Percentiles rank a stretch among this genome's conserved stretches.
These are phyloP conservation scores for Lanmaoa pseudosensibilis DNA, from an alignment of 768 basidiomycete genomes.

Conservation along the genomic window DNA sequence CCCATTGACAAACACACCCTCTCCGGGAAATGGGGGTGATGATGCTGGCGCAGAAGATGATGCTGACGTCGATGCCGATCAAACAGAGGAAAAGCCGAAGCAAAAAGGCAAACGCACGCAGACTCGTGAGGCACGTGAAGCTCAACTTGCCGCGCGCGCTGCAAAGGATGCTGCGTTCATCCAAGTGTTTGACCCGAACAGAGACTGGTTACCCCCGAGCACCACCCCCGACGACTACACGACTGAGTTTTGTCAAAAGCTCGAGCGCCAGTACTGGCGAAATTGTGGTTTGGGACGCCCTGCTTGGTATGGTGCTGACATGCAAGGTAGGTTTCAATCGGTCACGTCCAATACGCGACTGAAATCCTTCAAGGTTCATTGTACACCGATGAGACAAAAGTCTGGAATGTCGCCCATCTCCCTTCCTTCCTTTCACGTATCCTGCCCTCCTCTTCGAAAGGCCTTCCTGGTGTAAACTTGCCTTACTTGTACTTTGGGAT, in stretches of 20 bases:
- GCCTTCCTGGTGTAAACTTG: constrained; percentile 93
- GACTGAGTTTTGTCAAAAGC: constrained; percentile 78
- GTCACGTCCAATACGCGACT: not conserved
- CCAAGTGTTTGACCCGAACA: constrained; percentile 65
- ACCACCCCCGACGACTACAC: constrained; percentile 81
- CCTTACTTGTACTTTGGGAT: constrained; percentile 99
- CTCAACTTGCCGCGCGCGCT: constrained; percentile 48
- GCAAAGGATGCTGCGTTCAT: constrained; percentile 57
- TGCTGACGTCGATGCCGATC: constrained; percentile 15
- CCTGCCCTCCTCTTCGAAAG: constrained; percentile 61
- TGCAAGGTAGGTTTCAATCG: constrained; percentile 60
- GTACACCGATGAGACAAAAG: constrained; percentile 70
- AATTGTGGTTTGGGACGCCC: constrained; percentile 84
- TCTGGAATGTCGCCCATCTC: constrained; percentile 95
- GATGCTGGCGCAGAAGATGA: constrained; percentile 19
- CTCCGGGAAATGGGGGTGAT: constrained; percentile 7
- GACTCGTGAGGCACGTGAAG: constrained; percentile 44
- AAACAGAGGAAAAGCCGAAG: constrained; percentile 38
- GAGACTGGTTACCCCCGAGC: constrained; percentile 77
- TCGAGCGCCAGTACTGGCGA: constrained; percentile 92
- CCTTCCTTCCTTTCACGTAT: constrained; percentile 84
- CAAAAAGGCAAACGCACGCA: constrained; percentile 44
- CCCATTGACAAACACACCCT: not conserved
- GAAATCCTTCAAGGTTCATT: constrained; percentile 48
- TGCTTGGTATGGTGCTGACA: constrained; percentile 98